Conservation (phyloP, 2,329 filamentous ascomycete genomes). For the Verticillium tricorpus region DNA sequence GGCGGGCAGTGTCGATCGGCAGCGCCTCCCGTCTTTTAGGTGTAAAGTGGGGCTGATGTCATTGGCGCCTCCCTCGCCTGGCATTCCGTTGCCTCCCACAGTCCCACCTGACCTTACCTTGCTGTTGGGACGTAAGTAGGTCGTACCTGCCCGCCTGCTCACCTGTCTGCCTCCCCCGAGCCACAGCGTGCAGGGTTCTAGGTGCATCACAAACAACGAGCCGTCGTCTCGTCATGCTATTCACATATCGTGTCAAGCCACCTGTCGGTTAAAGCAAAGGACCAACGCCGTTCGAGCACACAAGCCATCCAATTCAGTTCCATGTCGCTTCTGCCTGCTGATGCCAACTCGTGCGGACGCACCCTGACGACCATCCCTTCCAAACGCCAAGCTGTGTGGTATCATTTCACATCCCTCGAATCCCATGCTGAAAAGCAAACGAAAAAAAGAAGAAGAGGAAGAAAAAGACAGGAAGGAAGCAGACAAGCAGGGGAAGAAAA, state of each 20-base stretch:
- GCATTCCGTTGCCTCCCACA: neutral
- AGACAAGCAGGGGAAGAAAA: neutral
- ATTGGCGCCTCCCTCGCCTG: neutral
- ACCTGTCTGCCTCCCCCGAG: neutral
- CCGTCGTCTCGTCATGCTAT: too few species aligned
- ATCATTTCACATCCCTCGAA: neutral
- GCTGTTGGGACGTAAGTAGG: too few species aligned
- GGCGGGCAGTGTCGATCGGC: neutral
- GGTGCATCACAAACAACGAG: too few species aligned
- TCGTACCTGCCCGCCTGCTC: neutral
- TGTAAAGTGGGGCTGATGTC: neutral
- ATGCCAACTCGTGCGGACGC: neutral
- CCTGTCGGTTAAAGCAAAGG: too few species aligned
- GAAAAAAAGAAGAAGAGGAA: neutral
- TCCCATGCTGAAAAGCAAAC: neutral
- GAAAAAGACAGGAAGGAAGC: neutral
- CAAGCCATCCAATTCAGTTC: neutral
- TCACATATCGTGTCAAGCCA: too few species aligned
- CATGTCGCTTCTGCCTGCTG: neutral
- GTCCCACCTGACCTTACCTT: neutral
- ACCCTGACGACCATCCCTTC: neutral
- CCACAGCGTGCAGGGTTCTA: too few species aligned
- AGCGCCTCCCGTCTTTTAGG: neutral
- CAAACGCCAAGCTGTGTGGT: conserved; percentile 1
- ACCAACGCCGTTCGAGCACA: neutral